Evolutionary conservation across 331 rosid species (phyloP), one percentile per base, ranked within the genome.

Genomic region (Quercus tomentella): DNA sequence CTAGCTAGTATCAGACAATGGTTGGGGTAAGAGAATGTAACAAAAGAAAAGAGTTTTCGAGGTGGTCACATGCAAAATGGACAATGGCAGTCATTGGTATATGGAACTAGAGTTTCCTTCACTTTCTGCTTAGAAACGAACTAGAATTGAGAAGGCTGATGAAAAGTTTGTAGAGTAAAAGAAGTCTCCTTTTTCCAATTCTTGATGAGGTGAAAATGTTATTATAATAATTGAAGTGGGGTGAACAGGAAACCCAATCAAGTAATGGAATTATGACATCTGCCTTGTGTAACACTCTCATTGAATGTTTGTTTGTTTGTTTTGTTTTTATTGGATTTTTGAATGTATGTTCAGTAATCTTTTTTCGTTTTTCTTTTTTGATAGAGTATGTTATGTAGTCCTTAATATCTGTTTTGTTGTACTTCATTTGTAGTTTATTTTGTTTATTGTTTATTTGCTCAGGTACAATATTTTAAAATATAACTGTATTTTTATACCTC

Each of bases 81-180:
- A 28, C 37, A 15, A 5, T 21, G 28, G 30, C 30, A 58, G 61
- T 79, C 68, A 58, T 72, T 61, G 22, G 14, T 60, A 30, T 18
- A 75, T 55, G 66, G 75, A 80, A 37, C 78, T n/a, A 35, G 78
- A 21, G 61, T 60, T 17, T 56, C 49, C 30, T 54, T 49, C 20
- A 51, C 80, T 30, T 81, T 76, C 51, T 70, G 22, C 58, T 76
- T 76, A 5, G 33, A 41, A 69, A 22, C 66, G 51, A 69, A 75
- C 72, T 21, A 69, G 68, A 12, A 23, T 61, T 25, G 68, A 23
- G 9, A 31, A 33, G 49, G 26, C 28, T 4, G 72, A 35, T 49
- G 54, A 17, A 67, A 67, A 67, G 72, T 33, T 31, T 20, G 17
- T 1, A 20, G 8, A 67, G 52, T 18, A 6, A 67, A 49, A 33